phyloP scores from a whole-genome alignment of 2,329 filamentous ascomycete species.

The Pseudogymnoascus sp. region DNA sequence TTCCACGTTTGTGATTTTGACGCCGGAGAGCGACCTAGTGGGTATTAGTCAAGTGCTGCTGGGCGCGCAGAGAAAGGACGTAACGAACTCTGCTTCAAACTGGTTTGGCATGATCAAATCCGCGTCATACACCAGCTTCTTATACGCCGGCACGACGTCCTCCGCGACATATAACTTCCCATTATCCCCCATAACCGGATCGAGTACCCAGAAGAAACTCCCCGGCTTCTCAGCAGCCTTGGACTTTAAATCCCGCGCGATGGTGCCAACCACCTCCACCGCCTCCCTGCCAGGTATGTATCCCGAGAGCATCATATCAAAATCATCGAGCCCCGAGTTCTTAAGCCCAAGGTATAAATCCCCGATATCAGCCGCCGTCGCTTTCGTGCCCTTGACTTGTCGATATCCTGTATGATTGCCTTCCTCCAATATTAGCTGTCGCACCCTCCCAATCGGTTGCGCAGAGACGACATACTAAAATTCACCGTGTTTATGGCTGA shows the following conservation, averaged over 20 bases:
- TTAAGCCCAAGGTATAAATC: conserved; percentile 79
- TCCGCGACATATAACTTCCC: conserved; percentile 84
- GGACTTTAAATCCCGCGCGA: conserved; percentile 69
- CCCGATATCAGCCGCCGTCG: conserved; percentile 71
- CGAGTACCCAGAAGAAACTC: conserved; percentile 91
- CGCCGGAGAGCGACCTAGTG: conserved; percentile 70
- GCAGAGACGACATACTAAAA: conserved; percentile 60
- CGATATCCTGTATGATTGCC: conserved; percentile 93
- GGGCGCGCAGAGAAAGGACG: background rate
- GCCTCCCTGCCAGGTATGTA: conserved; percentile 85
- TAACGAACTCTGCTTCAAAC: conserved; percentile 82
- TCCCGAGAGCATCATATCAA: conserved; percentile 89
- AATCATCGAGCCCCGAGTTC: conserved; percentile 75
- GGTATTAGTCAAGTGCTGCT: background rate
- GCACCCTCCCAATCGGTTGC: background rate
- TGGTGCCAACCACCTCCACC: conserved; percentile 74
- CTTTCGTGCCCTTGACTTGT: conserved; percentile 76
- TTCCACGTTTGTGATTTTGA: conserved; percentile 67
- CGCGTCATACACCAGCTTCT: conserved; percentile 65
- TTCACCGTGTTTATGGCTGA: conserved; percentile 93
- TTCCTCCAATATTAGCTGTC: conserved; percentile 31
- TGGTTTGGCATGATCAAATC: conserved; percentile 94
- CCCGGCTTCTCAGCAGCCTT: conserved; percentile 55
- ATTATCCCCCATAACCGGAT: conserved; percentile 98
- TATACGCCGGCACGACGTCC: conserved; percentile 87